A percentile compares a stretch with the other conserved stretches of the same genome.
phyloP scores from a whole-genome alignment of 1,284 basidiomycete species.

The Boletus sp. region DNA sequence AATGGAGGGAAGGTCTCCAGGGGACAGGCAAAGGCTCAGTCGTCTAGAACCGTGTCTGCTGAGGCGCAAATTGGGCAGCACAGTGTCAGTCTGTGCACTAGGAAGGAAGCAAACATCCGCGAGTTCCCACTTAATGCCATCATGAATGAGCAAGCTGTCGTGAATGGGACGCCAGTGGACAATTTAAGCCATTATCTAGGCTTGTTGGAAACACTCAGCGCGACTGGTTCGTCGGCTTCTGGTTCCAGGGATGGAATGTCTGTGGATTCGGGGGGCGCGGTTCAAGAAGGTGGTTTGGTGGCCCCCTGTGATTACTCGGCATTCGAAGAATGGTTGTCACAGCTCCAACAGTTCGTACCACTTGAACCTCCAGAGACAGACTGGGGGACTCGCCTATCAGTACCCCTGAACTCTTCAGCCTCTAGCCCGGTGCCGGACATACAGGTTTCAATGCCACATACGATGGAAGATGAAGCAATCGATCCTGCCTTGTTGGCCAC shows the following conservation, averaged over 20 bases:
- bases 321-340: conserved; percentile 50
- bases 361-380: conserved; percentile 16
- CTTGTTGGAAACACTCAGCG: conserved; percentile 3
- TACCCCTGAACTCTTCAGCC: conserved; percentile 1
- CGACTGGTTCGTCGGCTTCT: neutral
- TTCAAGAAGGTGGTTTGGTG: conserved; percentile 4
- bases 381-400: neutral
- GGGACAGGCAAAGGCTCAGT: neutral
- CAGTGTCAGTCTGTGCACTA: neutral
- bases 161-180: neutral
- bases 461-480: conserved; percentile 29
- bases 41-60: conserved; percentile 17
- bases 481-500: conserved; percentile 37
- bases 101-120: neutral
- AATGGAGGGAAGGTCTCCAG: conserved; percentile 16
- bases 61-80: conserved; percentile 12
- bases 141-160: neutral
- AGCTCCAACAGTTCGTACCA: conserved; percentile 41
- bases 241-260: conserved; percentile 8
- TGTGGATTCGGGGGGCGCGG: conserved; percentile 3
- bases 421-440: neutral
- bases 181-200: neutral
- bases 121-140: neutral
- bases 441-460: neutral
- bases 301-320: conserved; percentile 35